Evolutionary conservation across 1,139 yeast species (phyloP), one percentile per base, ranked within the genome.

Genomic region (Hanseniaspora gamundiae): DNA sequence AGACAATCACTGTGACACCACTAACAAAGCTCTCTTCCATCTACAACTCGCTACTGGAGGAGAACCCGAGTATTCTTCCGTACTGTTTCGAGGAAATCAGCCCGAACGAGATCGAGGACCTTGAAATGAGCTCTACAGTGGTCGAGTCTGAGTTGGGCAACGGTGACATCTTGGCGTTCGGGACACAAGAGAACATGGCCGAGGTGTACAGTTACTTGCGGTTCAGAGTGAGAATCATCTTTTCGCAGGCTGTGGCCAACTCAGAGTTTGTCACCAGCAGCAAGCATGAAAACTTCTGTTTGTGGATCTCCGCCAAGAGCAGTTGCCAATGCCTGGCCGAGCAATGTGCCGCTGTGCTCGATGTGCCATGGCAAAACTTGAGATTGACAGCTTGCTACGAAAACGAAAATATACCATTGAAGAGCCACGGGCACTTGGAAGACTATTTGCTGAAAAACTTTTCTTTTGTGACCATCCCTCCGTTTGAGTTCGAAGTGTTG

Each of bases 161-260:
- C 51, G 96, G 96, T 51, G 96, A 87, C 58, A 82, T 88, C 13
- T 61, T 88, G 14, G 69, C 83, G 26, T 72, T 82, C 43, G 80
- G 80, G 47, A 60, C 1, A 40, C 53, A 4, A 60, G 42, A 55
- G 10, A 65, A 67, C 42, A 69, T 76, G 7, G 64, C 64, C 26
- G 73, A 74, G 1, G 80, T 71, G 56, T 87, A 82, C 56, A 72
- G 69, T 30, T 86, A 75, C 52, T 60, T 88, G 56, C 70, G 75
- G 28, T 74, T 83, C 35, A 72, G 95, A 51, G 68, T 84, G 21
- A 83, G 75, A 50, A 69, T 88, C 29, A 61, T 62, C 2, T 66
- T 75, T 50, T 61, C 67, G 1, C n/a, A 19, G n/a, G 17, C 36
- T 10, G 13, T 10, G 5, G 1, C 47, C 28, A 52, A 48, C 35